Conservation (phyloP, 164 flowering plant species). For the Cinnamomum chago region DNA sequence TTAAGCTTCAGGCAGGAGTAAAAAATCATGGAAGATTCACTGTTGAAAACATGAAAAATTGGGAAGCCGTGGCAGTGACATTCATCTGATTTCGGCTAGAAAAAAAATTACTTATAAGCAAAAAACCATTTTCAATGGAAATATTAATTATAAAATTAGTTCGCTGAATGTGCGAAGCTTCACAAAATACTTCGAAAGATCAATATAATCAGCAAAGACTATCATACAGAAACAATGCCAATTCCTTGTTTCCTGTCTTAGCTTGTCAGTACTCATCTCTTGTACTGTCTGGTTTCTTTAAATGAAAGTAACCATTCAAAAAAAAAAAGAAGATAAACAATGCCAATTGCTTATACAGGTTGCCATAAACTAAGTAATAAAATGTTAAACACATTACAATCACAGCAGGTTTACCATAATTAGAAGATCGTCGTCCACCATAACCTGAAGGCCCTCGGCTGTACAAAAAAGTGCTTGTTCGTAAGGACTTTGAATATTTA, state of each 20-base stretch:
- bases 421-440: slow-evolving; percentile 54
- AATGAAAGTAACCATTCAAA: no score
- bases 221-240: no score
- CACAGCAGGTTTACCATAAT: slow-evolving; percentile 42
- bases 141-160: no score
- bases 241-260: no score
- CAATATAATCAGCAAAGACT: neutral
- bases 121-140: neutral
- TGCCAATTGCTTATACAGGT: no score
- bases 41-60: neutral
- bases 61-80: neutral
- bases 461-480: neutral
- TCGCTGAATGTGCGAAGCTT: neutral
- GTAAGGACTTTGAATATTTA: neutral
- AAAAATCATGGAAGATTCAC: neutral
- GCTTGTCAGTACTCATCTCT: no score
- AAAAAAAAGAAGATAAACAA: no score
- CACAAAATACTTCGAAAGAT: neutral
- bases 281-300: no score
- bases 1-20: neutral
- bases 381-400: neutral
- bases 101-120: neutral
- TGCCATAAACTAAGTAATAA: neutral
- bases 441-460: slow-evolving; percentile 42
- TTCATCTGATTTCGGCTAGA: neutral